A percentile compares a stretch with the other conserved stretches of the same genome.
These are phyloP conservation scores for Botrytis elliptica DNA, from an alignment of 2,329 filamentous ascomycete species.

Conservation along the genomic window DNA sequence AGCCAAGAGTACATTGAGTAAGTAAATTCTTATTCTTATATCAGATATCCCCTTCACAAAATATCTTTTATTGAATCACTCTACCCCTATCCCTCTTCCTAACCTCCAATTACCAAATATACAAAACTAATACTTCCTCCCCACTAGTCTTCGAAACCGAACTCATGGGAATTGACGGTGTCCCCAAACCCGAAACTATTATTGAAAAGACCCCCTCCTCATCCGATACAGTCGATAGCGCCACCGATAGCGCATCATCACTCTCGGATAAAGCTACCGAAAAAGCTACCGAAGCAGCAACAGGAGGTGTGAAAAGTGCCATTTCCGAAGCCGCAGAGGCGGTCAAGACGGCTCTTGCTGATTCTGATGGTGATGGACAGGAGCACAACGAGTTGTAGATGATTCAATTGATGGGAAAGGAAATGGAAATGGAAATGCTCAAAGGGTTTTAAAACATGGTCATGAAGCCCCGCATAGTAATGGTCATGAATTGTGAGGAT, in stretches of 20 bases:
- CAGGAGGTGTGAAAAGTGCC: constrained; percentile 43
- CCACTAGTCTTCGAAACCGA: constrained; percentile 82
- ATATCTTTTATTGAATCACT: background rate
- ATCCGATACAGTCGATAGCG: constrained; percentile 32
- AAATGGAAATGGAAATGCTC: background rate
- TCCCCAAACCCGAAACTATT: constrained; percentile 40
- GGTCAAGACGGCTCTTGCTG: constrained; percentile 52
- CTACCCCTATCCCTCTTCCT: background rate
- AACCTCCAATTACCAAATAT: background rate
- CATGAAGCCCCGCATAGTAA: constrained; percentile 20
- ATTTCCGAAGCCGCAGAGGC: constrained; percentile 53
- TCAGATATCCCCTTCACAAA: background rate
- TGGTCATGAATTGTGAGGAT: constrained; percentile 20
- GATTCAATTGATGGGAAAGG: constrained; percentile 23
- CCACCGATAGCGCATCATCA: constrained; percentile 34
- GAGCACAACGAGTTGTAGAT: constrained; percentile 61
- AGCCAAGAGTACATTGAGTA: constrained; percentile 72
- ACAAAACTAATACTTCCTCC: background rate
- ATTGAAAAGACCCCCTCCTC: constrained; percentile 19
- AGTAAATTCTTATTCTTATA: constrained; percentile 30
- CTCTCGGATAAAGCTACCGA: constrained; percentile 30
- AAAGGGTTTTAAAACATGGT: constrained; percentile 18
- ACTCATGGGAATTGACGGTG: constrained; percentile 78
- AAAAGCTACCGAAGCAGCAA: constrained; percentile 26
- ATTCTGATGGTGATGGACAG: constrained; percentile 54